These are phyloP conservation scores for Daldinia grandis DNA, from an alignment of 495 filamentous ascomycete species.

Conservation along the genomic window DNA sequence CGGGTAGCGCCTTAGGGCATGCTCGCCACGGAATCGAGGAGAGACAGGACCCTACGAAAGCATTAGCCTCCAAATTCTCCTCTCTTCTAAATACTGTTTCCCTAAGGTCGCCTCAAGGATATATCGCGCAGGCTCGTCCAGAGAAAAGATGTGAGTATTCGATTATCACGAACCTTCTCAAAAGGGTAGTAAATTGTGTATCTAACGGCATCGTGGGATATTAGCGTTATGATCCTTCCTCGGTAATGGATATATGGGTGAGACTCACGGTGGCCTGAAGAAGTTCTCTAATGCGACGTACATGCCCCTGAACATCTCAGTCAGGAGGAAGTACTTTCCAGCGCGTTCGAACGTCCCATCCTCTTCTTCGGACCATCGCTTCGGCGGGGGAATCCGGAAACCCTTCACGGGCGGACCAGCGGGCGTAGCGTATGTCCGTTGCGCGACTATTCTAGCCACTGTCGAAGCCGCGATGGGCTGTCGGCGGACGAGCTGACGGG, in stretches of 20 bases:
- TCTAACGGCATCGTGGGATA: constrained; percentile 51
- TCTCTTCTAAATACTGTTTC: neutral
- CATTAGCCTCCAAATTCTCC: neutral
- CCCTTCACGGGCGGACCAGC: constrained; percentile 76
- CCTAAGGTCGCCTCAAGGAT: neutral
- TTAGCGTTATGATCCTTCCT: constrained; percentile 2
- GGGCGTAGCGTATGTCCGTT: constrained; percentile 76
- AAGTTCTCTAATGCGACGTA: constrained; percentile 97
- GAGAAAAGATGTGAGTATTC: neutral
- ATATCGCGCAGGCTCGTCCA: constrained; percentile 25
- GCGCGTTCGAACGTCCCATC: constrained; percentile 81
- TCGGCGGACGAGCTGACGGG: constrained; percentile 52
- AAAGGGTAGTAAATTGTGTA: constrained; percentile 99
- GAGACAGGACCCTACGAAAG: constrained; percentile 82
- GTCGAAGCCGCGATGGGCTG: constrained; percentile 31
- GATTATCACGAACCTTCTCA: constrained; percentile 73
- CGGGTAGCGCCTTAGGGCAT: constrained; percentile 93
- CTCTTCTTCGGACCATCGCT: constrained; percentile 73
- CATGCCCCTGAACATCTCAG: constrained; percentile 97
- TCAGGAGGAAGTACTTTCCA: constrained; percentile 91
- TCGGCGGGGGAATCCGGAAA: constrained; percentile 75
- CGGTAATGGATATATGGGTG: neutral
- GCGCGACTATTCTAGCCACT: constrained; percentile 46
- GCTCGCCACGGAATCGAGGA: constrained; percentile 95
- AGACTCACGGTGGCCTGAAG: constrained; percentile 93